These are phyloP conservation scores for Exophiala bonariae DNA, from an alignment of 2,329 filamentous ascomycete genomes.

Conservation along the genomic window DNA sequence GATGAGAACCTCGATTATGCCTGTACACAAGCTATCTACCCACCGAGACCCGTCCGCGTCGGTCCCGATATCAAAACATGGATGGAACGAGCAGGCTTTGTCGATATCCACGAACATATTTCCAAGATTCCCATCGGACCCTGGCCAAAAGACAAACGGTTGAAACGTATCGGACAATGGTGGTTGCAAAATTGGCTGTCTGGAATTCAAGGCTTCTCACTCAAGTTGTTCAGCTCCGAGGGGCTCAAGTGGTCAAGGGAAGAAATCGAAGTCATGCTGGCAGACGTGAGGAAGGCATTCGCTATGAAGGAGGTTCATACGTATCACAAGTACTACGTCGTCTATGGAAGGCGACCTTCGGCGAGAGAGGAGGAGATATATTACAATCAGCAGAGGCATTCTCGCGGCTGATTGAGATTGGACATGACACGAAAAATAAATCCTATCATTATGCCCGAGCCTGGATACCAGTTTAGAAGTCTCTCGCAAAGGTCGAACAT, in stretches of 20 bases:
- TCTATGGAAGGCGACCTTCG: constrained; percentile 33
- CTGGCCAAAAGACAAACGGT: constrained; percentile 50
- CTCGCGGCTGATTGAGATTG: not conserved
- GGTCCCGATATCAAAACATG: constrained; percentile 54
- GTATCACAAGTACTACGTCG: constrained; percentile 41
- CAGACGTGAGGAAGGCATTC: constrained; percentile 44
- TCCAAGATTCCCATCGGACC: constrained; percentile 55
- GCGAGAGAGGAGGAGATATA: constrained; percentile 17
- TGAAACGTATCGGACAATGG: constrained; percentile 52
- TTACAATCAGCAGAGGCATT: not conserved
- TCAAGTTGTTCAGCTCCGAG: constrained; percentile 39
- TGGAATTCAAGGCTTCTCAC: constrained; percentile 44
- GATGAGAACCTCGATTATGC: constrained; percentile 42
- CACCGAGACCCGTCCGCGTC: constrained; percentile 51
- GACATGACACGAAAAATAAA: too few species aligned
- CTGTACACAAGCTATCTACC: constrained; percentile 44
- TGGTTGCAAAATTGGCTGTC: constrained; percentile 48
- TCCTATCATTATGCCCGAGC: too few species aligned
- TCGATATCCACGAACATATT: constrained; percentile 55
- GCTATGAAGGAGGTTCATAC: constrained; percentile 41
- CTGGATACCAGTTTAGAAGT: too few species aligned
- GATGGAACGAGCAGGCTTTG: constrained; percentile 59
- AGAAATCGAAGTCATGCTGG: constrained; percentile 48
- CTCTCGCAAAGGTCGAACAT: too few species aligned
- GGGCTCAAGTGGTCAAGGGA: constrained; percentile 44